Base-by-base conservation (phyloP, 2,329 filamentous ascomycete genomes). In the Thelonectria rubi region DNA sequence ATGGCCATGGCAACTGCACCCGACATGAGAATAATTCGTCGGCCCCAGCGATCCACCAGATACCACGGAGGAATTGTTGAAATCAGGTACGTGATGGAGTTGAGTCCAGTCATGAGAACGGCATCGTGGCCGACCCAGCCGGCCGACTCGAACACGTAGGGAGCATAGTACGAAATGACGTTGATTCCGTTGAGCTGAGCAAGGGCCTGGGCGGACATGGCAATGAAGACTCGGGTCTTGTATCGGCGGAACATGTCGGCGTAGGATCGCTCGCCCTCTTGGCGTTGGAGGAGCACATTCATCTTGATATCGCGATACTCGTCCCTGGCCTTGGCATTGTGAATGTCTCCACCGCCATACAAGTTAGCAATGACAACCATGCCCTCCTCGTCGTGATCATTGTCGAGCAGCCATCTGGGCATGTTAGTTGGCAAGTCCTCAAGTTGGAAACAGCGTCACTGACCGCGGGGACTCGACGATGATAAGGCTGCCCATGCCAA, bases 231-330 rank as follows among this genome's bases (percentile, higher is more conserved):
- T 55, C 95, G 92, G 72, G 91, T 95, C 74, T 85, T 87, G 81
- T 98, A 98, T 65, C 92, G 88, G 72, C 86, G 90, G 83, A 98
- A 99, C 95, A 99, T 99, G 65, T 98, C 95, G 40, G 78, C 71
- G 77, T 98, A 99, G 0, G 91, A 88, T 69, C 95, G 87, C 80
- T 98, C 95, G 70, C 95, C 95, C 79, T 99, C 95, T 79, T 97
- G 93, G 53, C 95, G 91, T 76, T 94, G 90, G 21, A 98, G 82
- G 34, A 99, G 86, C 30, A 99, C 95, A 72, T 94, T 90, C 92
- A 97, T 97, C 82, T 99, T 99, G 81, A 99, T 99, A 73, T 98
- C 95, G 71, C 94, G 92, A 78, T 96, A 99, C 77, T 99, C 95
- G 58, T 97, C 94, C 60, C 94, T 88, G 2, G 95, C 95, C 77